Evolutionary conservation across 2,329 filamentous ascomycete genomes (phyloP).

Genomic region (Aspergillus carbonarius): DNA sequence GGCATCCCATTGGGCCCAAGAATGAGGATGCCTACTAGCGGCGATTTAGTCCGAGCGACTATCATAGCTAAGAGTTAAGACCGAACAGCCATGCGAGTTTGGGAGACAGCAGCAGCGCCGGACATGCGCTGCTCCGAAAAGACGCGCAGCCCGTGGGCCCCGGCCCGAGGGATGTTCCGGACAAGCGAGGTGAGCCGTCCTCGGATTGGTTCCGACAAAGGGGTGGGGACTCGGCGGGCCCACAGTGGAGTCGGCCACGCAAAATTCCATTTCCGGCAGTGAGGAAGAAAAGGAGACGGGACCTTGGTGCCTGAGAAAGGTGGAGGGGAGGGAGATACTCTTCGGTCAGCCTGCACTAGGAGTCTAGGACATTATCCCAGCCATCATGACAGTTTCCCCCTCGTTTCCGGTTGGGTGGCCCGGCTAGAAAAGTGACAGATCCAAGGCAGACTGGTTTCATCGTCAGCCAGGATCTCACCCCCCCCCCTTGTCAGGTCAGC

Average conservation of each 20-base stretch:
- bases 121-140: not conserved
- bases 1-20: not conserved
- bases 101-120: not conserved
- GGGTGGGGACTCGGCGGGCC: not conserved
- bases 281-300: not conserved
- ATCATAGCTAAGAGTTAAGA: slow-evolving; percentile 7
- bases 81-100: slow-evolving; percentile 1
- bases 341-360: too few relatives aligned
- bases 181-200: not conserved
- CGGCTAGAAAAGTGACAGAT: too few relatives aligned
- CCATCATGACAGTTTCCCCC: too few relatives aligned
- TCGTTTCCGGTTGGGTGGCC: too few relatives aligned
- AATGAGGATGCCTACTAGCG: not conserved
- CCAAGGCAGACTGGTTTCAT: too few relatives aligned
- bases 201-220: not conserved
- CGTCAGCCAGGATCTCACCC: not conserved
- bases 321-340: not conserved
- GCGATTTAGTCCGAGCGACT: slow-evolving; percentile 3
- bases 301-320: not conserved
- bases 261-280: slow-evolving; percentile 2
- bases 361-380: too few relatives aligned
- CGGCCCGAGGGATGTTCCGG: slow-evolving; percentile 1
- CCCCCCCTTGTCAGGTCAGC: not conserved
- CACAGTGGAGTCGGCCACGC: slow-evolving; percentile 2
- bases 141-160: slow-evolving; percentile 4